These are phyloP conservation scores for Lepidium campestre DNA, from an alignment of 441 rosid species.

Conservation along the genomic window DNA sequence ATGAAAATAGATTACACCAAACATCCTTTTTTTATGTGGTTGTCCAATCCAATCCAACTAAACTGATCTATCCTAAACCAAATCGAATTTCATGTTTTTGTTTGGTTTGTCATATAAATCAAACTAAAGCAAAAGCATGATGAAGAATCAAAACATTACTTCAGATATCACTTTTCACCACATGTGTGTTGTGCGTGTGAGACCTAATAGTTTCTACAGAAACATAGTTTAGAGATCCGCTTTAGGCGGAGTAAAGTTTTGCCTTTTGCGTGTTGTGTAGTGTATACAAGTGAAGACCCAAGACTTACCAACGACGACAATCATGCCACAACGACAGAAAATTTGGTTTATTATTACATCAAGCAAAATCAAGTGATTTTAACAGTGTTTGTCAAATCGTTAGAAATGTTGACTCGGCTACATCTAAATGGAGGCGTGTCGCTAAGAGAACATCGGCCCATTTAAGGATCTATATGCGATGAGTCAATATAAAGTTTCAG, in stretches of 20 bases:
- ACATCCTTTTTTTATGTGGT: not conserved
- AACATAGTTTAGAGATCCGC: constrained; percentile 15
- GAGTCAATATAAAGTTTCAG: too few species aligned
- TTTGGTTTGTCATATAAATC: not conserved
- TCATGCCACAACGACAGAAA: not conserved
- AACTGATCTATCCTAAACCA: not conserved
- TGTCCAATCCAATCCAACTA: not conserved
- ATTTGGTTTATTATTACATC: too few species aligned
- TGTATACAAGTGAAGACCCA: constrained; percentile 10
- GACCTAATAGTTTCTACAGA: constrained; percentile 6
- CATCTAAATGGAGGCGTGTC: too few species aligned
- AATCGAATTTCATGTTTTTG: not conserved
- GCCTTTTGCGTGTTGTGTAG: constrained; percentile 19
- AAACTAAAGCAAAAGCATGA: not conserved
- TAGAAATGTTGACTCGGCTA: too few species aligned
- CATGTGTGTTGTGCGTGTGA: not conserved
- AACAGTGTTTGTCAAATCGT: too few species aligned
- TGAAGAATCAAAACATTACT: not conserved
- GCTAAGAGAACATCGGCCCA: too few species aligned
- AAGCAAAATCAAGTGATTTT: too few species aligned
- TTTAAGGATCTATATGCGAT: too few species aligned
- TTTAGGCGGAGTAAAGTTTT: constrained; percentile 9
- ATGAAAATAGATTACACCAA: not conserved
- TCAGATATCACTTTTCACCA: constrained; percentile 8
- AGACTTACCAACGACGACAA: not conserved